Evolutionary conservation across 495 filamentous ascomycete species (phyloP).

Genomic region (Penicillium waksmanii): DNA sequence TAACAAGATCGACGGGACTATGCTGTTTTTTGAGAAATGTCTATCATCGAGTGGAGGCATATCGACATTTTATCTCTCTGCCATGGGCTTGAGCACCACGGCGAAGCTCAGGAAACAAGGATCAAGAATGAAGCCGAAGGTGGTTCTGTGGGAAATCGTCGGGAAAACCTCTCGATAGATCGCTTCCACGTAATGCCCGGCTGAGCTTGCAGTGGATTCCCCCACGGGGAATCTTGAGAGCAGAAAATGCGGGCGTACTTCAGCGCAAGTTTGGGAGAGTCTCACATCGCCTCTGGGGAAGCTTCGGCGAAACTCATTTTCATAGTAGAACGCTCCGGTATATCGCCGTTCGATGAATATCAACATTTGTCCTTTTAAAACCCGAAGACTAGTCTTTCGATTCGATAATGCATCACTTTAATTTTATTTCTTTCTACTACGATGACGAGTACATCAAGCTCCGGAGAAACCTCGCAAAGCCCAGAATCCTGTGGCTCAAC

Average conservation of each 20-base stretch:
- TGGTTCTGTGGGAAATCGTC: conserved; percentile 10
- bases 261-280: background rate
- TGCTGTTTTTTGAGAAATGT: background rate
- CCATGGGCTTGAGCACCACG: background rate
- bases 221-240: background rate
- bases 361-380: conserved; percentile 6
- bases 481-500: conserved; percentile 7
- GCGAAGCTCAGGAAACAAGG: conserved; percentile 5
- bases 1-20: background rate
- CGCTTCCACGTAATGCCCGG: background rate
- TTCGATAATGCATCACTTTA: background rate
- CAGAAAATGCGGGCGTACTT: background rate
- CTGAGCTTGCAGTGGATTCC: background rate
- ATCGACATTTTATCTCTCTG: conserved; percentile 12
- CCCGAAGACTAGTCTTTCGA: background rate
- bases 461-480: conserved; percentile 11
- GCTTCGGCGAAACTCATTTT: conserved; percentile 12
- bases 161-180: background rate
- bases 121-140: conserved; percentile 3
- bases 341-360: conserved; percentile 5
- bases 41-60: background rate
- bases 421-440: background rate
- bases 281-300: background rate
- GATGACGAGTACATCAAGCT: conserved; percentile 13
- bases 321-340: conserved; percentile 4